Base-by-base conservation (phyloP, 495 filamentous ascomycete species). In the Hyaloscypha bicolor region DNA sequence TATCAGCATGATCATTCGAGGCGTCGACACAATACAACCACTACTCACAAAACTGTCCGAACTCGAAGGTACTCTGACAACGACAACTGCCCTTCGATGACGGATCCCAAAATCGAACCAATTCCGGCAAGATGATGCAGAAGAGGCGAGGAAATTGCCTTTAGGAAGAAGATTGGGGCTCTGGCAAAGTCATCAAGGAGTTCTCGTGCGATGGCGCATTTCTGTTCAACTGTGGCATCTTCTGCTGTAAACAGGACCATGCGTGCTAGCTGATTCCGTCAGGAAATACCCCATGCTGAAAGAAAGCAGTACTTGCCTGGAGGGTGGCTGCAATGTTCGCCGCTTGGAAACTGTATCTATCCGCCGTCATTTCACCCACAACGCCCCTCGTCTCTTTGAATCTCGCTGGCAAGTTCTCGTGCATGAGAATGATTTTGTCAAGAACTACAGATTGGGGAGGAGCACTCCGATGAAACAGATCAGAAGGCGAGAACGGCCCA, bases 311-410 rank as follows among this genome's bases (percentile, higher is more conserved):
- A 48, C 42, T 48, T 19, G 16, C 42, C 42, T 48, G 80, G 14
- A 85, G 69, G 4, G 81, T 84, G 5, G 81, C 81, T 31, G 79
- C 76, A 53, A 86, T 85, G 62, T 84, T 83, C 51, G 83, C 83
- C n/a, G 81, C 80, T 70, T 85, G 82, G 56, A 84, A 83, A 1
- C 81, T 79, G 60, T 80, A 81, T 2, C 79, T 72, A 66, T 83
- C 70, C 79, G 78, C 31, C 72, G 73, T 9, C 78, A 78, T 30
- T 65, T 75, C 0, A 70, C 70, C 31, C 11, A 32, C 25, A 9
- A 5, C 56, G 4, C 21, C 33, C 1, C 73, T 77, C 0, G 73
- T 74, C 51, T 77, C 71, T 29, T 78, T 79, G 65, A 84, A 83
- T 48, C 71, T 69, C 22, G 69, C 39, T 3, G 82, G 79, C 29